Conservation (phyloP, 2,329 filamentous ascomycete genomes). For the Cercospora sojina region DNA sequence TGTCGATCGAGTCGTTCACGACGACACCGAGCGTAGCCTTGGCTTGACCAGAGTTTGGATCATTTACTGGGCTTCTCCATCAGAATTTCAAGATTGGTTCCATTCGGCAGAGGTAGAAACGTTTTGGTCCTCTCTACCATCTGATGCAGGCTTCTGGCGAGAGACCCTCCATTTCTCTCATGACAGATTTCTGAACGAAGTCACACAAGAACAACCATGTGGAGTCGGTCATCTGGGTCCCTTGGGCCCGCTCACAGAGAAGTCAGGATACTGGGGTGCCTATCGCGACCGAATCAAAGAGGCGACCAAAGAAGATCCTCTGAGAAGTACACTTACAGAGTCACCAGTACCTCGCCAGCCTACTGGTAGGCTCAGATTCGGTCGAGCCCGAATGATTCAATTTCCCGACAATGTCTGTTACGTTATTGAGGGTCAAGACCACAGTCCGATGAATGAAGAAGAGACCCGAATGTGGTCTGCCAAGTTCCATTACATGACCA, state of each 20-base stretch:
- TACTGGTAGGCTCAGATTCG: background rate
- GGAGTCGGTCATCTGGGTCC: background rate
- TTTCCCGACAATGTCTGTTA: background rate
- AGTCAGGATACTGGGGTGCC: constrained; percentile 10
- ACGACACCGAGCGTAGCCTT: background rate
- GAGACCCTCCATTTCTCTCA: background rate
- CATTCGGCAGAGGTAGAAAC: background rate
- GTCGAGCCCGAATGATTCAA: background rate
- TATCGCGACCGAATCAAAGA: constrained; percentile 8
- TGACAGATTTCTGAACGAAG: background rate
- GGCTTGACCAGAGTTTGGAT: background rate
- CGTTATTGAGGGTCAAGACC: background rate
- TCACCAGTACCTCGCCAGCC: background rate
- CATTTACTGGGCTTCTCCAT: background rate
- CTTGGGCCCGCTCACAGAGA: background rate
- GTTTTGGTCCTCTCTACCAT: background rate
- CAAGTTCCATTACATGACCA: constrained; percentile 11
- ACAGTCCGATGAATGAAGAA: background rate
- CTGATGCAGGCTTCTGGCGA: background rate
- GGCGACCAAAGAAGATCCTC: background rate
- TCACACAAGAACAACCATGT: background rate
- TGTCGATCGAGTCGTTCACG: background rate
- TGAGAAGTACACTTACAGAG: background rate
- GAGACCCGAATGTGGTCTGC: constrained; percentile 3
- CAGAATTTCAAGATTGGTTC: background rate